Evolutionary conservation across 768 basidiomycete genomes (phyloP).

Genomic region (Russula sp.): DNA sequence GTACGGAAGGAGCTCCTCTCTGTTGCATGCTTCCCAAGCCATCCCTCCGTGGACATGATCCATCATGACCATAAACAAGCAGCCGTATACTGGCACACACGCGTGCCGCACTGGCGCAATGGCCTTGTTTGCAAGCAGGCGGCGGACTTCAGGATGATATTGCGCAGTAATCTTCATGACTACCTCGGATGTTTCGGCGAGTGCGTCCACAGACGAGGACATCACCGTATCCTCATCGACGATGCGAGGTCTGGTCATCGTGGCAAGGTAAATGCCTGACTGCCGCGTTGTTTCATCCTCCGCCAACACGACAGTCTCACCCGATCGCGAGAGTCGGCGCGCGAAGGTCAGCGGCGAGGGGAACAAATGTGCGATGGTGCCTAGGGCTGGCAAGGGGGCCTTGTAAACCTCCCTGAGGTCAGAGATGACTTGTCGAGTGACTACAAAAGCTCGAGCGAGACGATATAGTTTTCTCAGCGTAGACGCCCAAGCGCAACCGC

Average conservation of each 20-base stretch:
- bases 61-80: background rate
- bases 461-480: background rate
- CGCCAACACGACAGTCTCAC: background rate
- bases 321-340: background rate
- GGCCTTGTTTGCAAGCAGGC: background rate
- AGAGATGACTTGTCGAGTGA: background rate
- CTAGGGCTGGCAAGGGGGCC: background rate
- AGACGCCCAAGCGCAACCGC: background rate
- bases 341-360: background rate
- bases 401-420: background rate
- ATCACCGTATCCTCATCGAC: background rate
- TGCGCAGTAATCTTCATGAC: too few species aligned
- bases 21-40: background rate
- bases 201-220: background rate
- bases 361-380: background rate
- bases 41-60: background rate
- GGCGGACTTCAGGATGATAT: background rate
- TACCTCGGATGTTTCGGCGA: background rate
- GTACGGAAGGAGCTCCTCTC: background rate
- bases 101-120: background rate
- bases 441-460: background rate
- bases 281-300: background rate
- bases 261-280: background rate
- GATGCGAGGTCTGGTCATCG: background rate
- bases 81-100: background rate